Evolutionary conservation across 2,329 filamentous ascomycete species (phyloP).

Genomic region (Ascochyta viciae-villosae): DNA sequence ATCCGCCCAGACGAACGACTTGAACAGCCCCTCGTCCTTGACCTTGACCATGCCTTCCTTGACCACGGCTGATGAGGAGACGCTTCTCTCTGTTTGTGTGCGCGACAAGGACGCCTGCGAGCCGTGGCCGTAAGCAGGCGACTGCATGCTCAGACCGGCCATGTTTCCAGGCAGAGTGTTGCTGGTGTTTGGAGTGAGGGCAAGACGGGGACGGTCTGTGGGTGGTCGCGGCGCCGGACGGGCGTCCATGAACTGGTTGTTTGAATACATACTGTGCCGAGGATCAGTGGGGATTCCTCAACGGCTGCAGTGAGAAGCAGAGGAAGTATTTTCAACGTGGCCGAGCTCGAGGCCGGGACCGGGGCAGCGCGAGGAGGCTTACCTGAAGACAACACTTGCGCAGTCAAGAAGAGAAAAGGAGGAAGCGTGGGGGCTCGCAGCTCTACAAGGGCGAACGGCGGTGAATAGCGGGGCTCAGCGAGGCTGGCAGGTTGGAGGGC

Average conservation of each 20-base stretch:
- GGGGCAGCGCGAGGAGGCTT: slow-evolving; percentile 24
- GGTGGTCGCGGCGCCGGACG: slow-evolving; percentile 92
- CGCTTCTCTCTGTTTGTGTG: slow-evolving; percentile 51
- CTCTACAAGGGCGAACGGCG: slow-evolving; percentile 24
- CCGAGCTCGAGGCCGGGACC: neutral
- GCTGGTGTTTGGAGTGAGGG: slow-evolving; percentile 74
- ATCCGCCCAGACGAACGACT: slow-evolving; percentile 83
- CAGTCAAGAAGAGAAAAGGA: slow-evolving; percentile 22
- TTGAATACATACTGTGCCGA: slow-evolving; percentile 63
- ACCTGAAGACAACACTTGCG: slow-evolving; percentile 32
- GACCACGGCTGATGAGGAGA: slow-evolving; percentile 48
- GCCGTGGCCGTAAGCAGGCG: slow-evolving; percentile 56
- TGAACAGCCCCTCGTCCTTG: slow-evolving; percentile 90
- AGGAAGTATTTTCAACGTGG: neutral
- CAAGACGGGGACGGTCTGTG: slow-evolving; percentile 80
- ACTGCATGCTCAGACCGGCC: slow-evolving; percentile 76
- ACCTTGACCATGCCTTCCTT: slow-evolving; percentile 79
- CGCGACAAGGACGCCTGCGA: slow-evolving; percentile 51
- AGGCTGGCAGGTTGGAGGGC: slow-evolving; percentile 10
- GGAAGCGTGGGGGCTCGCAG: slow-evolving; percentile 1
- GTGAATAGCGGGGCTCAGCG: slow-evolving; percentile 40
- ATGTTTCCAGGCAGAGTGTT: slow-evolving; percentile 76
- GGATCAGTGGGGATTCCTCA: neutral
- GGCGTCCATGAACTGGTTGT: slow-evolving; percentile 89
- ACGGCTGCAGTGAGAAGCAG: slow-evolving; percentile 4